Base-by-base conservation (phyloP, 2,329 filamentous ascomycete species). In the Aspergillus cejpii region DNA sequence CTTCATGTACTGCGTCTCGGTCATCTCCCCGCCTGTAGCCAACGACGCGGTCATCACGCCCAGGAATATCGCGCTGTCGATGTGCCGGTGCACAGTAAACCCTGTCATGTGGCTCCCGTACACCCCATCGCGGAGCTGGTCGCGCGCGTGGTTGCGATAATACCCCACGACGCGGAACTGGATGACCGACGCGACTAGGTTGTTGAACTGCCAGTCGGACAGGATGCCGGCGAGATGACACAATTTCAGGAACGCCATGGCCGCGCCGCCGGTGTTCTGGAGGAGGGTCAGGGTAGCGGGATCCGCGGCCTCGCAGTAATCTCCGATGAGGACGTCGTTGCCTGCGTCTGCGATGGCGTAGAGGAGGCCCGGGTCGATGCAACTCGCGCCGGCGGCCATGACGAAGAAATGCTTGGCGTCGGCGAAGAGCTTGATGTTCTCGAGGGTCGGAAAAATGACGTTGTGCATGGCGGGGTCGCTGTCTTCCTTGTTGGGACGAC, bases 361-460 rank as follows among this genome's bases (percentile, higher is more conserved):
- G 1, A 51, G 37, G 1, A 57, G 21, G 12, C 53, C 56, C 20
- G 53, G 46, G 23, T 57, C 51, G 6, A 42, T 39, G 6, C 39
- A 7, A 2, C 41, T 37, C 1, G 39, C 50, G 4, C 46, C 46
- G 12, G 45, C 50, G 3, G 87, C 87, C 3, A 92, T 85, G 51
- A 84, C 75, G 67, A 91, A 92, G 72, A 85, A 83, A 57, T 88
- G 76, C 63, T 92, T 59, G 19, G 56, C 53, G 36, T 59, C 56
- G 0, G 45, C 40, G 26, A 44, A 51, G 7, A 59, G 37, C 36
- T 59, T 57, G n/a, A 57, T 41, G 19, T 47, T 19, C 31, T 57
- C 56, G 2, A 36, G 7, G 7, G 48, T 55, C 1, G 56, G 55
- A 27, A 52, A 58, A 5, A 54, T 15, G 14, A 52, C 44, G 28